Conservation (phyloP, 2,329 filamentous ascomycete species). For the Dissoconium aciculare region DNA sequence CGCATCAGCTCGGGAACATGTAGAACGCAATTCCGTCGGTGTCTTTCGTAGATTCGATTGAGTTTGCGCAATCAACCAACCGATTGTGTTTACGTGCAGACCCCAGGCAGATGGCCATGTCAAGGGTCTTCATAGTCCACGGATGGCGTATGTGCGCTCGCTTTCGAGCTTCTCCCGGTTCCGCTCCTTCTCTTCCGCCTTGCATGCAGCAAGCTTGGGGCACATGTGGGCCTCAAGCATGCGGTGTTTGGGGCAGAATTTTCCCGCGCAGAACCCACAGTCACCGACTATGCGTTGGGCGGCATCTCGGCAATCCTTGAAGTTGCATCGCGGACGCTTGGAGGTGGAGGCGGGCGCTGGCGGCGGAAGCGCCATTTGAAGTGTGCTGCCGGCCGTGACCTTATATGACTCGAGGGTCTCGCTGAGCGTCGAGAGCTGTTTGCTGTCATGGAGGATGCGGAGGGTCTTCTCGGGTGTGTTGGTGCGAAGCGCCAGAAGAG, state of each 20-base stretch:
- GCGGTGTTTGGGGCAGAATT: conserved; percentile 90
- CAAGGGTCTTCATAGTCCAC: too few species aligned
- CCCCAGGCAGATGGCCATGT: too few species aligned
- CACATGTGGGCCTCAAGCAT: conserved; percentile 92
- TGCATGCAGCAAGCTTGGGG: conserved; percentile 85
- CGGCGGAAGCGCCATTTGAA: conserved; percentile 42
- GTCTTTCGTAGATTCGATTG: too few species aligned
- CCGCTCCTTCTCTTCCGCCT: conserved; percentile 88
- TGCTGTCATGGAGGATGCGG: conserved; percentile 44
- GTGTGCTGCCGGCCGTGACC: conserved; percentile 36
- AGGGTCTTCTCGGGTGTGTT: conserved; percentile 37
- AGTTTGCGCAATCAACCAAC: too few species aligned
- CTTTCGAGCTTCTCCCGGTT: conserved; percentile 86
- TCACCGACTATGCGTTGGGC: conserved; percentile 92
- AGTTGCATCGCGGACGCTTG: conserved; percentile 71
- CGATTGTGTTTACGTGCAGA: too few species aligned
- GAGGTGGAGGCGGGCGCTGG: conserved; percentile 43
- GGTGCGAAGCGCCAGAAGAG: conserved; percentile 43
- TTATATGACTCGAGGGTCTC: conserved; percentile 34
- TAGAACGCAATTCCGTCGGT: too few species aligned
- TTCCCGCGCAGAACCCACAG: conserved; percentile 84
- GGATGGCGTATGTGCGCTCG: conserved; percentile 87
- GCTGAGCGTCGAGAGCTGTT: conserved; percentile 34
- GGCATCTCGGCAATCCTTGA: conserved; percentile 74
- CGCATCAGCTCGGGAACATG: too few species aligned